phyloP scores from a whole-genome alignment of 345 rosid species.

The Citrus medica region DNA sequence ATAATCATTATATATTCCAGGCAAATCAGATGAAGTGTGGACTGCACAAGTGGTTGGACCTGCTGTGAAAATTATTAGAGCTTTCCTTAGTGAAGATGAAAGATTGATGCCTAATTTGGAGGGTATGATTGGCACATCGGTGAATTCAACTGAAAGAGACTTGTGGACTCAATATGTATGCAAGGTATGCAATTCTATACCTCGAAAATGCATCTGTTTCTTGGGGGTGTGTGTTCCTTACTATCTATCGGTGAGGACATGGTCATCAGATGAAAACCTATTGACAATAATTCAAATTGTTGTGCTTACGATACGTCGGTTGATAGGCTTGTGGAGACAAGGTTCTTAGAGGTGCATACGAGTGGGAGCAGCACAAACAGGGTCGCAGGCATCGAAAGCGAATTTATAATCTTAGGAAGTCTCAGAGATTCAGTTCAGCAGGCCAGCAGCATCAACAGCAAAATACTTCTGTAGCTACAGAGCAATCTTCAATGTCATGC shows the following conservation, averaged over 20 bases:
- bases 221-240: not conserved
- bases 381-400: conserved; percentile 88
- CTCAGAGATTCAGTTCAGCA: conserved; percentile 12
- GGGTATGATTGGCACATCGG: not conserved
- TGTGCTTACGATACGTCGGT: not conserved
- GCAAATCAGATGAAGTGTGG: conserved; percentile 70
- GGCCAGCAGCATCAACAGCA: conserved; percentile 13
- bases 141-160: conserved; percentile 44
- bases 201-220: not conserved
- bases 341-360: conserved; percentile 85
- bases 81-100: conserved; percentile 42
- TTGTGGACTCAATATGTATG: conserved; percentile 86
- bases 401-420: conserved; percentile 39
- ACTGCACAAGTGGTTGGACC: conserved; percentile 59
- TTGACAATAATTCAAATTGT: not conserved
- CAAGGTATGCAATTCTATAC: conserved; percentile 42
- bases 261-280: not conserved
- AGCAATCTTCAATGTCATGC: not conserved
- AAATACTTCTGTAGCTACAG: not conserved
- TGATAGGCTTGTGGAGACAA: conserved; percentile 81
- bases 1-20: conserved; percentile 30
- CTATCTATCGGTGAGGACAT: not conserved
- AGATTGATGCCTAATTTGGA: conserved; percentile 6
- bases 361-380: conserved; percentile 88
- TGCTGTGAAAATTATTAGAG: conserved; percentile 40